Conservation (phyloP, 352 stramenopile species). For the Globisporangium okanoganense region DNA sequence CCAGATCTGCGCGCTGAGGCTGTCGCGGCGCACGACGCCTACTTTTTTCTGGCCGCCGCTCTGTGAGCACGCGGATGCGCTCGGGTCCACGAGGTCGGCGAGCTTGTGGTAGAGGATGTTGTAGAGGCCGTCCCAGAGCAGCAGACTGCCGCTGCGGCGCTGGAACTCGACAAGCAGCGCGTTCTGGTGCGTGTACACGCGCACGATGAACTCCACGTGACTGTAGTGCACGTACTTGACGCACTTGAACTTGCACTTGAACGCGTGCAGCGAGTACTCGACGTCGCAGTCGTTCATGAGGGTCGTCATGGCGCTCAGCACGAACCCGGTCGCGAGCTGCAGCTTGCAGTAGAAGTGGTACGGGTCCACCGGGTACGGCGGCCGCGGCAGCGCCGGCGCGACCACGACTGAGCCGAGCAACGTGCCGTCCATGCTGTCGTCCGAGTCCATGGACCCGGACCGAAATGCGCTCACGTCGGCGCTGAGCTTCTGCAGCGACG, state of each 20-base stretch:
- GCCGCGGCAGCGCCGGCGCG: constrained; percentile 46
- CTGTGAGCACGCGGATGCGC: constrained; percentile 51
- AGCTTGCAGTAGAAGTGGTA: constrained; percentile 77
- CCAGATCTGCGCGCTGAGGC: constrained; percentile 58
- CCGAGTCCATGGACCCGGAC: constrained; percentile 26
- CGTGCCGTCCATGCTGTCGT: constrained; percentile 41
- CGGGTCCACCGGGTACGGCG: constrained; percentile 74
- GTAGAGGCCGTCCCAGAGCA: constrained; percentile 83
- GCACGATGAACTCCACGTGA: constrained; percentile 75
- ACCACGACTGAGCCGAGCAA: constrained; percentile 24
- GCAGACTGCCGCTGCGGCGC: constrained; percentile 60
- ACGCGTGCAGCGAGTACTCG: constrained; percentile 59
- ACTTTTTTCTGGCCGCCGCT: constrained; percentile 71
- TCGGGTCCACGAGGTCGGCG: constrained; percentile 37
- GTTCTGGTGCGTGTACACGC: constrained; percentile 46
- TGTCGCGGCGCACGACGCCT: constrained; percentile 29
- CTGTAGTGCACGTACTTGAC: constrained; percentile 85
- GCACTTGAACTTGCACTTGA: constrained; percentile 87
- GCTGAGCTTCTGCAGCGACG: constrained; percentile 46
- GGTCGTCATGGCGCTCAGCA: constrained; percentile 45
- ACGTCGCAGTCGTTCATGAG: constrained; percentile 56
- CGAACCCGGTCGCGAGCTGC: constrained; percentile 24
- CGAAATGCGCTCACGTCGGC: constrained; percentile 18
- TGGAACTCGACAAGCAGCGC: constrained; percentile 73
- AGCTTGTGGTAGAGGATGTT: constrained; percentile 66